A percentile compares a stretch with the other conserved stretches of the same genome.
phyloP scores from a whole-genome alignment of 2,329 filamentous ascomycete genomes.

The Colletotrichum tanaceti region DNA sequence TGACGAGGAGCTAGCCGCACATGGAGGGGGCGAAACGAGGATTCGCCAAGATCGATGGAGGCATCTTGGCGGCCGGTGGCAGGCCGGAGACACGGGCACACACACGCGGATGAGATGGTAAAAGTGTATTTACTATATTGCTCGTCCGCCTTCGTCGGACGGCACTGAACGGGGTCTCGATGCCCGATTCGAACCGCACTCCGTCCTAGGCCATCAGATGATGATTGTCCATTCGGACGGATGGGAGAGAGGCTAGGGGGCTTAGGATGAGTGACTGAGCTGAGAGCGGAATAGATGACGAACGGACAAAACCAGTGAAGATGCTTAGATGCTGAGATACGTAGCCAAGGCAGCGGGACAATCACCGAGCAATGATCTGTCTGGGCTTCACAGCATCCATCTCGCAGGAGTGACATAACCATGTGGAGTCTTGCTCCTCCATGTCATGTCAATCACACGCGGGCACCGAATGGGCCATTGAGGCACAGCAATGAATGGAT shows the following conservation, averaged over 20 bases:
- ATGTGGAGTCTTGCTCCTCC: slow-evolving; percentile 22
- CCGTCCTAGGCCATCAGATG: background rate
- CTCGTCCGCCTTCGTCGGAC: background rate
- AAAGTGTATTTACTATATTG: background rate
- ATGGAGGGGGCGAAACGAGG: slow-evolving; percentile 2
- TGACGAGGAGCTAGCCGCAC: slow-evolving; percentile 11
- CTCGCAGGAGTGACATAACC: slow-evolving; percentile 36
- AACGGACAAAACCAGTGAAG: slow-evolving; percentile 1
- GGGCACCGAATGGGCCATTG: slow-evolving; percentile 9
- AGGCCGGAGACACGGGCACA: background rate
- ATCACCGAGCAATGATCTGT: slow-evolving; percentile 11
- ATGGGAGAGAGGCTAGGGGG: background rate
- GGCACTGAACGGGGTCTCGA: slow-evolving; percentile 20
- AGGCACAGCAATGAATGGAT: background rate
- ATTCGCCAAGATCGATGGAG: slow-evolving; percentile 29
- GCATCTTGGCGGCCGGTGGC: slow-evolving; percentile 28
- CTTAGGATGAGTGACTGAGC: background rate
- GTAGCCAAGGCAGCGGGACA: background rate
- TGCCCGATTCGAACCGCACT: background rate
- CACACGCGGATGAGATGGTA: background rate
- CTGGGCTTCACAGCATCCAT: background rate
- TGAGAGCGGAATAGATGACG: slow-evolving; percentile 5
- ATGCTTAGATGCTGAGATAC: background rate
- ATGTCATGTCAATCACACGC: slow-evolving; percentile 1
- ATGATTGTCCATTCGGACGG: too few relatives aligned